Base-by-base conservation (phyloP, 1,284 basidiomycete genomes). In the Apiotrichum porosum region DNA sequence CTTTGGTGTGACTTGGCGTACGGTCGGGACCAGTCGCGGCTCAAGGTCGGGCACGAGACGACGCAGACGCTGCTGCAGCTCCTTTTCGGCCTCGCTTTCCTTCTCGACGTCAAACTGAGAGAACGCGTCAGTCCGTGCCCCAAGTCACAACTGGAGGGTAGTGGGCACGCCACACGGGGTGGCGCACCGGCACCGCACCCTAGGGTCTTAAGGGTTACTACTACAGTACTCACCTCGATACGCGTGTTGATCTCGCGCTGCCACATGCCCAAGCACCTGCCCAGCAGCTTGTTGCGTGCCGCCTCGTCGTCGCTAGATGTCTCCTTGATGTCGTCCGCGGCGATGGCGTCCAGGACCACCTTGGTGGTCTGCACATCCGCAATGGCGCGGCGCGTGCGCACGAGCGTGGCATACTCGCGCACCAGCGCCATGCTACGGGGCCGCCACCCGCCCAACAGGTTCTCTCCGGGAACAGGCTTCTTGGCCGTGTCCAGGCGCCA, bases 401-500 rank as follows among this genome's bases (percentile, higher is more conserved):
- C 78, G 17, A 91, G 73, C 47, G 80, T 78, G 36, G 78, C 79
- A 65, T 89, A 88, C 63, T 97, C 94, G 51, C 90, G 82, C 18
- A 98, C 84, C 9, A 92, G 81, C 2, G 84, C 84, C 10, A 97
- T 79, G 6, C 91, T 88, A 23, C 93, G 80, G 33, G 93, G 84
- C 59, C 83, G 85, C 93, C 94, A 97, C 9, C 80, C 83, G 0
- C 52, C 58, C 22, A 97, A 77, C 3, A 80, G 74, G 63, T 97
- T 91, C 66, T 97, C 91, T 3, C 93, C 92, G 21, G 84, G 80
- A 0, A 98, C 90, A 67, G 93, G 94, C 69, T 90, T 93, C 68
- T 88, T 85, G 15, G 86, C 84, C 1, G 94, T 97, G 74, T 97
- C 91, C 43, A 97, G 77, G 41, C 92, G 78, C 93, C 94, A 97